Percentiles rank a stretch among this genome's conserved stretches.
Evolutionary conservation across 352 stramenopile genomes (phyloP).

Genomic region (Salisapilia sapeloensis): DNA sequence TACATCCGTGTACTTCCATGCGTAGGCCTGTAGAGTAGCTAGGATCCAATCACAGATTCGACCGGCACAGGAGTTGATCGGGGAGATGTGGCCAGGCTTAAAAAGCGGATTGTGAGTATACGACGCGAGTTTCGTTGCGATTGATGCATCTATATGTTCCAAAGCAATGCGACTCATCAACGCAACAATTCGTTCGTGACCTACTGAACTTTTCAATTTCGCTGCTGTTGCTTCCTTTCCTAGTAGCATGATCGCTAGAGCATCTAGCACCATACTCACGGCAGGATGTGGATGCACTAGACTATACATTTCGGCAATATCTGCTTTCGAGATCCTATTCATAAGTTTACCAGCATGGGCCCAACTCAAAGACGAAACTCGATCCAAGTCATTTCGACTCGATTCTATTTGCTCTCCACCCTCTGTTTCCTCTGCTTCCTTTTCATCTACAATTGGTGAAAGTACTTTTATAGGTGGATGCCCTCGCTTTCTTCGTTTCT

Average conservation of each 20-base stretch:
- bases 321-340: slow-evolving; percentile 27
- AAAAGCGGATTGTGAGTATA: slow-evolving; percentile 60
- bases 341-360: background rate
- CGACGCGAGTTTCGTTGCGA: slow-evolving; percentile 15
- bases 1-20: slow-evolving; percentile 23
- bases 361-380: no score
- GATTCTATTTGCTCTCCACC: no score
- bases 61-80: slow-evolving; percentile 74
- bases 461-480: no score
- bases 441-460: no score
- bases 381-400: no score
- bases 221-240: slow-evolving; percentile 12
- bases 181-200: slow-evolving; percentile 46
- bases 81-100: slow-evolving; percentile 29
- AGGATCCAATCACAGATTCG: slow-evolving; percentile 83
- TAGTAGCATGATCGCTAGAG: slow-evolving; percentile 30
- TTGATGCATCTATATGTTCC: slow-evolving; percentile 10
- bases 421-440: no score
- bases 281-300: slow-evolving; percentile 65
- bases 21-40: slow-evolving; percentile 40
- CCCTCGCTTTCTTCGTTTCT: slow-evolving; percentile 3
- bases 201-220: slow-evolving; percentile 35
- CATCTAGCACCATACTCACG: slow-evolving; percentile 56
- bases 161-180: slow-evolving; percentile 27
- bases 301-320: slow-evolving; percentile 64